Base-by-base conservation (phyloP, 2,329 filamentous ascomycete genomes). In the Pezicula rhizophila region DNA sequence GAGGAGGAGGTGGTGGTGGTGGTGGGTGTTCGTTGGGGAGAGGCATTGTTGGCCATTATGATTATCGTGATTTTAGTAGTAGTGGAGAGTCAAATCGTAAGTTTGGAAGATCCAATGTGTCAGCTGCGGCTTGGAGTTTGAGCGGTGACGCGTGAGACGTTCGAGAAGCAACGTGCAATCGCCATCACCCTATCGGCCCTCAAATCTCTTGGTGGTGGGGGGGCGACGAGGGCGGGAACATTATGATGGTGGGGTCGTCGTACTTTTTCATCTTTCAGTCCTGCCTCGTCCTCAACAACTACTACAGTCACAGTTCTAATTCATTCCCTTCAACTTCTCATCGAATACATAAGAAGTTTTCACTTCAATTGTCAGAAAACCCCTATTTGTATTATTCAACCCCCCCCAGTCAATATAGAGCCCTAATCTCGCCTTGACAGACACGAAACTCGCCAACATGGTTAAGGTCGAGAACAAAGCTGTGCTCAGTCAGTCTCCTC, bases 381-480 rank as follows among this genome's bases (percentile, higher is more conserved):
- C 35, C 35, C 18, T 38, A 15, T 38, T 8, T 14, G n/a, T 12
- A 17, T 14, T 38, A 38, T 38, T 38, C 8, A 2, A 12, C 4
- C n/a, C 35, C 35, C 18, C 35, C 35, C 14, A 38, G 18, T 25
- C 40, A 42, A 42, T 25, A 25, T 15, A 26, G 11, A 15, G 26
- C n/a, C n/a, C 39, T 42, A 42, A 42, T 42, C n/a, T 42, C n/a
- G n/a, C n/a, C 40, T 20, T 26, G 7, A 42, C 40, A 42, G 40
- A 42, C 20, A 26, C 52, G 47, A 53, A 54, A 38, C 52, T 58
- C 52, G 56, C 59, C 68, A 75, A 65, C 57, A 86, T 87, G 82
- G 76, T 75, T 55, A 73, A 81, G 64, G 80, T 84, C 65, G 78
- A 86, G 64, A 80, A 87, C 54, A 87, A 86, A 69, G 77, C 78